phyloP scores from a whole-genome alignment of 192 early-diverging fungal genomes.

The Borealophlyctis nickersoniae region DNA sequence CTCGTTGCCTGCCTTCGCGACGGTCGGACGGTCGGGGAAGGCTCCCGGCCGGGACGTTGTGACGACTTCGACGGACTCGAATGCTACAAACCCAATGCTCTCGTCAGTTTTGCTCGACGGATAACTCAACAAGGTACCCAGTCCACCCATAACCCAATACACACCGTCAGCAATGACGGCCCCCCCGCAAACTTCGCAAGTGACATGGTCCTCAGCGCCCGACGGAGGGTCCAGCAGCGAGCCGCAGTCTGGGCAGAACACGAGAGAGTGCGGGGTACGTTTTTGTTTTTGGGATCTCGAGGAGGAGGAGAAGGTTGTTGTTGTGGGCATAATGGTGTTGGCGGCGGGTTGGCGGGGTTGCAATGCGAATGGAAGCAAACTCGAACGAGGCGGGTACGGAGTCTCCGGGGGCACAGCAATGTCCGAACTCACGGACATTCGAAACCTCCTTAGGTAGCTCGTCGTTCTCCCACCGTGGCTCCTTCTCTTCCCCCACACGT shows the following conservation, averaged over 20 bases:
- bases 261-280: constrained; percentile 51
- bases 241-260: constrained; percentile 90
- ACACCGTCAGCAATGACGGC: constrained; percentile 60
- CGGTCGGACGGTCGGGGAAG: constrained; percentile 60
- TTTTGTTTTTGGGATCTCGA: too few species aligned
- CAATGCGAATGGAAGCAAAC: too few species aligned
- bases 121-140: not conserved
- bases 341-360: too few species aligned
- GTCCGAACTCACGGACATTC: too few species aligned
- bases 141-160: not conserved
- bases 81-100: constrained; percentile 40
- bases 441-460: too few species aligned
- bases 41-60: constrained; percentile 72
- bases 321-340: too few species aligned
- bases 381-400: too few species aligned
- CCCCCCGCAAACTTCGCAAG: constrained; percentile 78
- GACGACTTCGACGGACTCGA: constrained; percentile 77
- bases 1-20: constrained; percentile 9
- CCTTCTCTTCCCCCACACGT: not conserved
- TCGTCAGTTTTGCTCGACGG: not conserved
- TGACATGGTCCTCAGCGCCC: constrained; percentile 70
- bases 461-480: too few species aligned
- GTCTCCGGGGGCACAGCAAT: too few species aligned
- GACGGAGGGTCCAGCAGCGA: constrained; percentile 81
- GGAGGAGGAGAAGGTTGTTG: too few species aligned